Evolutionary conservation across 1,139 yeast genomes (phyloP).

Genomic region (Debaryomycetaceae sp.): DNA sequence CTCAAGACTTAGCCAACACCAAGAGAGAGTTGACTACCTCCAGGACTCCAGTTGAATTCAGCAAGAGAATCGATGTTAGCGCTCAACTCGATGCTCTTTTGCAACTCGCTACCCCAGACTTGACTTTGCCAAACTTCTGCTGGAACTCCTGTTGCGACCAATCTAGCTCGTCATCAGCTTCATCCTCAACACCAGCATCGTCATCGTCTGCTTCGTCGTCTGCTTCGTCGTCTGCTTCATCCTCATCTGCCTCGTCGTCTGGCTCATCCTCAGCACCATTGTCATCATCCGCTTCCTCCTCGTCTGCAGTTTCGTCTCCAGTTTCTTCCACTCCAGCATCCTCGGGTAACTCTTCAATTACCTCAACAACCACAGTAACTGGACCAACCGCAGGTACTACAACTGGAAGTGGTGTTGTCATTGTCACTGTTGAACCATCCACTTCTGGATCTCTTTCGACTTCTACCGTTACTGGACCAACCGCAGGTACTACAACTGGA

Average conservation of each 20-base stretch:
- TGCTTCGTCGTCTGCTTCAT: slow-evolving; percentile 7
- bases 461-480: neutral
- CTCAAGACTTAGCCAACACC: neutral
- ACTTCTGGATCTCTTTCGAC: slow-evolving; percentile 7
- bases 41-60: neutral
- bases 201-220: slow-evolving; percentile 8
- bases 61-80: neutral
- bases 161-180: slow-evolving; percentile 7
- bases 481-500: slow-evolving; percentile 8
- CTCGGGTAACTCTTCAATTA: slow-evolving; percentile 1
- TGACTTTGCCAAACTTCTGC: slow-evolving; percentile 27
- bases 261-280: slow-evolving; percentile 1
- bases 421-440: slow-evolving; percentile 6
- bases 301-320: slow-evolving; percentile 10
- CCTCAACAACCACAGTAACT: slow-evolving; percentile 6
- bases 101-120: slow-evolving; percentile 1
- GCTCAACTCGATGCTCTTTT: neutral
- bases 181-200: slow-evolving; percentile 7
- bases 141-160: slow-evolving; percentile 15
- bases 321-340: slow-evolving; percentile 5
- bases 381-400: slow-evolving; percentile 7
- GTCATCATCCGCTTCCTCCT: slow-evolving; percentile 6
- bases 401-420: slow-evolving; percentile 7
- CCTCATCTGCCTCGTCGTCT: slow-evolving; percentile 9
- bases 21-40: neutral